Evolutionary conservation across 768 basidiomycete species (phyloP).

Genomic region (Brasilioporus rufonigricans): DNA sequence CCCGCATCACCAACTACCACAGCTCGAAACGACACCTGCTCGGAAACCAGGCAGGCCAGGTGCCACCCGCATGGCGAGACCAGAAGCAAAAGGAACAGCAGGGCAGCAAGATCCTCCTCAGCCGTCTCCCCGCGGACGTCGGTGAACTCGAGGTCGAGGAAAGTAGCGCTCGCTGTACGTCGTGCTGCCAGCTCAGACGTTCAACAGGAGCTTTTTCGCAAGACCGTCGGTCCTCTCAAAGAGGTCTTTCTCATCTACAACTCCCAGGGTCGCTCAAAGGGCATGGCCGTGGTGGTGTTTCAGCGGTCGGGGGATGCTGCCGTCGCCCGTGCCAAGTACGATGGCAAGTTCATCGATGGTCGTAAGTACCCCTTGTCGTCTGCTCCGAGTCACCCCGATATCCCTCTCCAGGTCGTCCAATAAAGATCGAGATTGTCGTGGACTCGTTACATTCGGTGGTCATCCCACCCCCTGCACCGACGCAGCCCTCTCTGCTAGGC

Average conservation of each 20-base stretch:
- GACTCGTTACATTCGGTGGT: slow-evolving; percentile 37
- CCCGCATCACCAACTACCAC: slow-evolving; percentile 46
- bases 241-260: slow-evolving; percentile 75
- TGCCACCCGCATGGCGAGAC: slow-evolving; percentile 61
- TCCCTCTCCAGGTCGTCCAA: slow-evolving; percentile 51
- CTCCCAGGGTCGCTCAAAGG: slow-evolving; percentile 70
- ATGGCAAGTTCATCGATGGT: slow-evolving; percentile 75
- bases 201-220: slow-evolving; percentile 68
- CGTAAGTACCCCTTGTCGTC: slow-evolving; percentile 32
- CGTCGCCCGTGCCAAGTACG: slow-evolving; percentile 63
- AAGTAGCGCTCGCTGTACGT: slow-evolving; percentile 14
- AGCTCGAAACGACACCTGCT: slow-evolving; percentile 53
- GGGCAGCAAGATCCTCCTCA: slow-evolving; percentile 69
- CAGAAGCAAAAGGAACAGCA: slow-evolving; percentile 34
- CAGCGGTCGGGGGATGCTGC: slow-evolving; percentile 61
- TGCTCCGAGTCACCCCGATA: neutral
- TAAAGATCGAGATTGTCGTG: slow-evolving; percentile 61
- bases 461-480: slow-evolving; percentile 23
- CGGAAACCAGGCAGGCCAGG: slow-evolving; percentile 54
- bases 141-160: slow-evolving; percentile 68
- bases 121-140: slow-evolving; percentile 66
- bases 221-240: slow-evolving; percentile 71
- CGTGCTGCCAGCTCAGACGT: slow-evolving; percentile 3
- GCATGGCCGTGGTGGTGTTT: slow-evolving; percentile 76
- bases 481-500: slow-evolving; percentile 38